Base-by-base conservation (phyloP, 108 stramenopile genomes). In the Epipyxis sp. region DNA sequence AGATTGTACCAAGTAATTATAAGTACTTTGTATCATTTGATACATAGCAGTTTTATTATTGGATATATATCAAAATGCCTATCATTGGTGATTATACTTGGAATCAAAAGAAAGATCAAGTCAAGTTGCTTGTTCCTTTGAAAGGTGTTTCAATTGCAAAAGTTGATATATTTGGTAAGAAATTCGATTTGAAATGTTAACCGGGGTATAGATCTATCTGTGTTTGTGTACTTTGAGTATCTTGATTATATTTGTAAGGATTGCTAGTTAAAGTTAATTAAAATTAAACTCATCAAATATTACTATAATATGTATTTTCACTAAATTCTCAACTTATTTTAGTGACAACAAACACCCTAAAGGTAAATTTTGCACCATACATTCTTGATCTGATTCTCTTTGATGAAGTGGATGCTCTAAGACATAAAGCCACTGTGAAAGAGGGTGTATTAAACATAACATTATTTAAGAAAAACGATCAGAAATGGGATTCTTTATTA, bases 351-450 rank as follows among this genome's bases (percentile, higher is more conserved):
- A 77, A 76, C 39, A 82, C 76, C 42, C 79, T 86, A 35, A 87
- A 87, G 80, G 79, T 87, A 16, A 85, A 85, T 69, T 86, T 80
- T 30, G 57, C 78, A 16, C 86, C 86, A 3, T 87, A 87, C 46
- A 79, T 87, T 10, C 42, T 87, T 20, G 85, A 86, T 39, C 34
- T 87, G 29, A 82, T 85, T 77, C 76, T 87, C 40, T 42, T 84
- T 69, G 83, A 78, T 30, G 81, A 29, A 61, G 78, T 87, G 58
- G 82, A 87, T 42, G 35, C 82, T 27, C n/a, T 25, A 3, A 40
- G 74, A 13, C 39, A 46, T 3, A 79, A 40, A 46, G 81, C 84
- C 1, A 69, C 67, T 1, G 80, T 86, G 20, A 41, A 69, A 77
- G 69, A 84, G 77, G 86, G 86, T 35, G 82, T 10, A 41, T 79